Percentiles rank a stretch among this genome's conserved stretches.
These are phyloP conservation scores for Rhinocladiella mackenziei DNA, from an alignment of 2,329 filamentous ascomycete species.

Conservation along the genomic window DNA sequence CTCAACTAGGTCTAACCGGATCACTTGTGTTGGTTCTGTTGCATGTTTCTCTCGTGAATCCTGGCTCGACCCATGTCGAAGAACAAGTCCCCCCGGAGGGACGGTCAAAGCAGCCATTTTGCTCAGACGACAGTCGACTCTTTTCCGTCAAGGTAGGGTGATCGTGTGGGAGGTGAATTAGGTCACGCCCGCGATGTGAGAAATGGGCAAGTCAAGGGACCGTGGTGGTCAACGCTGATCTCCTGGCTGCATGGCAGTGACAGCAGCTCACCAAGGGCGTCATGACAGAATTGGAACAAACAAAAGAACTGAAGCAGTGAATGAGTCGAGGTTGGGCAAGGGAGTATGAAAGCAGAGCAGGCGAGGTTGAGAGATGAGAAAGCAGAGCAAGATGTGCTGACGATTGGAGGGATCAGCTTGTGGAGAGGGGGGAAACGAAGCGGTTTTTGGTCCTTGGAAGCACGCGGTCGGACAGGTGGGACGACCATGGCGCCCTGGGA, in stretches of 20 bases:
- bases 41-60: conserved; percentile 7
- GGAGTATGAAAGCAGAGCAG: conserved; percentile 9
- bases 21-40: conserved; percentile 40
- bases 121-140: background rate
- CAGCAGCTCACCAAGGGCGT: conserved; percentile 17
- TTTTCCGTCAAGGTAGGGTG: conserved; percentile 1
- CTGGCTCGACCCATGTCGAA: conserved; percentile 10
- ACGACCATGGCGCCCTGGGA: conserved; percentile 7
- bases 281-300: conserved; percentile 16
- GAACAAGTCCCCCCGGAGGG: conserved; percentile 19
- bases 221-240: conserved; percentile 6
- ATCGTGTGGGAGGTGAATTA: conserved; percentile 3
- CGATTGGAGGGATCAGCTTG: conserved; percentile 24
- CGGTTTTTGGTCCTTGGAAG: too few species aligned
- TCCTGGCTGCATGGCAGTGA: conserved; percentile 24
- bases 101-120: conserved; percentile 25
- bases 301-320: conserved; percentile 14
- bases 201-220: conserved; percentile 20
- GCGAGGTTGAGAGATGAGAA: conserved; percentile 20
- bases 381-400: conserved; percentile 14
- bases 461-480: conserved; percentile 26
- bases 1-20: conserved; percentile 46
- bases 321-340: conserved; percentile 11
- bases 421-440: conserved; percentile 16
- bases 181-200: conserved; percentile 9